These are phyloP conservation scores for cucumber (Cucumis sativus) DNA, from an alignment of 306 rosid genomes.

Conservation along the genomic window Cucumber_9930_V3 NC_026659.2:27483001-27483500, in stretches of 20 bases:
- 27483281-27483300: neutral
- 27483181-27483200: neutral
- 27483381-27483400: slow-evolving; percentile 4
- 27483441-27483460: slow-evolving; percentile 2
- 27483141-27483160: neutral
- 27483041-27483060: neutral
- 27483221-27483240: neutral
- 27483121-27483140: neutral
- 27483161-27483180: neutral
- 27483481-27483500: slow-evolving; percentile 1
- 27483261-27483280: neutral
- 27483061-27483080: neutral
- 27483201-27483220: too few relatives aligned
- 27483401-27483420: neutral
- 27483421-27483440: neutral
- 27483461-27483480: slow-evolving; percentile 4
- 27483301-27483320: neutral
- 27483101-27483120: neutral
- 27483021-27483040: neutral
- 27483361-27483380: neutral
- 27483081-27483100: neutral
- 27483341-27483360: neutral
- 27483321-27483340: slow-evolving; percentile 1
- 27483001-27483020: neutral
- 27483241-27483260: neutral